Base-by-base conservation (phyloP, 495 filamentous ascomycete species). In the Articulospora tetracladia region DNA sequence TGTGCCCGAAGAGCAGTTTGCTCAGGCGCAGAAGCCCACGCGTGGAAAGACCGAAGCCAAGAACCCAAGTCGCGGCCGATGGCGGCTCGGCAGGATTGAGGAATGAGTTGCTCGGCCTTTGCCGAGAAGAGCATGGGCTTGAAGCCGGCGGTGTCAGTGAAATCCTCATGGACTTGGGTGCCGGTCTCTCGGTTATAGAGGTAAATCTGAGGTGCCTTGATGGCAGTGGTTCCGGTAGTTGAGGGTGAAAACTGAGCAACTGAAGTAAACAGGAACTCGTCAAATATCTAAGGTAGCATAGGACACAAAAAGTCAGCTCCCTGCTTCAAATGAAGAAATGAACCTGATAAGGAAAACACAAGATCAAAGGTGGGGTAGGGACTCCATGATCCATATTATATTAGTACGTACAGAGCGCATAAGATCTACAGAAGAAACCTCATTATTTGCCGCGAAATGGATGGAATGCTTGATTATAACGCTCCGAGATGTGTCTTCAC, bases 381-480 rank as follows among this genome's bases (percentile, higher is more conserved):
- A 39, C 23, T 24, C 27, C 3, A 23, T 13, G 24, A 75, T 64
- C n/a, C n/a, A n/a, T n/a, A n/a, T n/a, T n/a, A n/a, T n/a, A n/a
- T n/a, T n/a, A n/a, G n/a, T n/a, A n/a, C n/a, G n/a, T 73, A 86
- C 83, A 65, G 79, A 81, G 60, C 83, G 74, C 44, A 68, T 65
- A 3, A 74, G 63, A 51, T 77, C 69, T n/a, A 86, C 53, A 26
- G 74, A 71, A 48, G 80, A 79, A 15, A 53, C 66, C 15, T 71
- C 70, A 19, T 74, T 76, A 8, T 73, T 73, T 8, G 83, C 76
- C 34, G 78, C 41, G 57, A 76, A 80, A 39, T 69, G 72, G 61
- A 78, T 74, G 3, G 77, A 73, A 63, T 85, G 80, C 65, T 85
- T 86, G 62, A 86, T 69, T 30, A 81, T 70, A 20, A 86, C 75